Base-by-base conservation (phyloP, 1,284 basidiomycete species). In the Rhodotorula mucilaginosa region DNA sequence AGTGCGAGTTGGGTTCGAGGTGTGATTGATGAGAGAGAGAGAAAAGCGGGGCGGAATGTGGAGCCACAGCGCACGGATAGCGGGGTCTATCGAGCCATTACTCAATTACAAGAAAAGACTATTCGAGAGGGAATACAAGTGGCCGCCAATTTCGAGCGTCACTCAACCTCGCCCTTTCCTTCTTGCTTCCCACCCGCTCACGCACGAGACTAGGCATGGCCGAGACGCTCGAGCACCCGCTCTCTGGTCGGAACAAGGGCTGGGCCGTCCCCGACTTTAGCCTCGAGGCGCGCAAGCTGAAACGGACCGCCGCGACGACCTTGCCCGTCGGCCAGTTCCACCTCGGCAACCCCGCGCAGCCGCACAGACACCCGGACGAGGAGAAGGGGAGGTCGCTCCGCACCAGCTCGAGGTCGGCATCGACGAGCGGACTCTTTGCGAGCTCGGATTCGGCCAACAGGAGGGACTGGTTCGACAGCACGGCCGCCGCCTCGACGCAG, bases 311-410 rank as follows among this genome's bases (percentile, higher is more conserved):
- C 10, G 39, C 39, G 10, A 44, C 54, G 54, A 56, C 54, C 13
- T 18, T 56, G 26, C 54, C 54, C 26, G 54, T 56, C 54, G 54
- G 54, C n/a, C 54, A 29, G 26, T 56, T 56, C 54, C 5, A 10
- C 54, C 54, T 56, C 54, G 54, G 54, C n/a, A 23, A 13, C 62
- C 18, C n/a, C 12, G 4, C n/a, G 3, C 5, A n/a, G 26, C 44
- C 54, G 5, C 56, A 48, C 54, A 26, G 49, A 12, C 73, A 68
- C 31, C 73, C 73, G 0, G 73, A 74, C 62, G 73, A 74, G 57
- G 73, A 74, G 52, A 71, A 71, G 49, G 73, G 73, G 0, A 47
- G 70, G 12, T 65, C 67, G 4, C 56, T 69, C 49, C 60, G 68
- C 19, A 62, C 66, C 5, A 8, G 2, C 10, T 34, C 67, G 4